A percentile compares a stretch with the other conserved stretches of the same genome.
Evolutionary conservation across 2,329 filamentous ascomycete species (phyloP).

Genomic region (Fusarium papillatum): DNA sequence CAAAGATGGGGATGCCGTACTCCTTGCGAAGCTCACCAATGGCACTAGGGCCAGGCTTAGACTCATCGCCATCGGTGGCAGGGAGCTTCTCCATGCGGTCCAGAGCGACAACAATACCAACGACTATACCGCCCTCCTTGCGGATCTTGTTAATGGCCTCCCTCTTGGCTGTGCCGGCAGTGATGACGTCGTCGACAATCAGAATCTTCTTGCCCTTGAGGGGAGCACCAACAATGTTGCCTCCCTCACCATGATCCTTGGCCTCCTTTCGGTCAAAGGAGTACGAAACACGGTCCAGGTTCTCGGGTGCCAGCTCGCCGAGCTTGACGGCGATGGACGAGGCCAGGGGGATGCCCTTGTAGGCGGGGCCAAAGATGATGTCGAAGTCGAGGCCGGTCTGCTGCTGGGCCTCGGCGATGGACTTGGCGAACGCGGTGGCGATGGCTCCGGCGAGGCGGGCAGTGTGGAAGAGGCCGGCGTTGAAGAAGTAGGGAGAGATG

Average conservation of each 20-base stretch:
- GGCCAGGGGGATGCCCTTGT: conserved; percentile 97
- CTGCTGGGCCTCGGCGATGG: conserved; percentile 65
- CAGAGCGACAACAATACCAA: conserved; percentile 89
- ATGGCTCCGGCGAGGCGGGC: conserved; percentile 84
- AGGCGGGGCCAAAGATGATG: conserved; percentile 92
- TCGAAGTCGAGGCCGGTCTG: conserved; percentile 73
- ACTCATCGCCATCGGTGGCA: conserved; percentile 73
- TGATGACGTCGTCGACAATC: conserved; percentile 97
- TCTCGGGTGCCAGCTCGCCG: conserved; percentile 73
- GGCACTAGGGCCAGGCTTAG: conserved; percentile 79
- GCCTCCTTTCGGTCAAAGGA: conserved; percentile 96
- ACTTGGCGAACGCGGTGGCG: conserved; percentile 82
- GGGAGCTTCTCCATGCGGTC: conserved; percentile 90
- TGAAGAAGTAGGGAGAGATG: conserved; percentile 97
- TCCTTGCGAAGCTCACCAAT: conserved; percentile 89
- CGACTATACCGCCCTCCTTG: conserved; percentile 85
- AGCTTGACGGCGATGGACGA: conserved; percentile 83
- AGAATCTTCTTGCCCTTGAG: conserved; percentile 89
- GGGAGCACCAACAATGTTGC: conserved; percentile 89
- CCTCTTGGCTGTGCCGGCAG: conserved; percentile 92
- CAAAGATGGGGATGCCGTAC: conserved; percentile 85
- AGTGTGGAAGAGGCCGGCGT: conserved; percentile 91
- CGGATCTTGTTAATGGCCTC: conserved; percentile 93
- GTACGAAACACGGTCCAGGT: conserved; percentile 81
- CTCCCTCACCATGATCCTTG: conserved; percentile 96